Evolutionary conservation across 2,329 filamentous ascomycete genomes (phyloP).

Genomic region (Whalleya microplaca): DNA sequence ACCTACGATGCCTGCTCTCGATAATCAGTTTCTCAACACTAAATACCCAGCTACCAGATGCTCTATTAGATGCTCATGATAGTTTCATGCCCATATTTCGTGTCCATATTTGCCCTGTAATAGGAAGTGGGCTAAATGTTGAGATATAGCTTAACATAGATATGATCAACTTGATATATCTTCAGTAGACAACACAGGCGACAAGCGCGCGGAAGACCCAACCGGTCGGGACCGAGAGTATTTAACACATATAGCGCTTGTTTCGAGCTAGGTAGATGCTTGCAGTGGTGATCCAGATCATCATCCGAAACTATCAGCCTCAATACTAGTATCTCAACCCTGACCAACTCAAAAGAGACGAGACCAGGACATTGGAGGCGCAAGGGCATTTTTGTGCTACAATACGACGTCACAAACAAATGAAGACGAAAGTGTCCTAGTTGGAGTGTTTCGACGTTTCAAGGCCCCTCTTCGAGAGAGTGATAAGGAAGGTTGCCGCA

Average conservation of each 20-base stretch:
- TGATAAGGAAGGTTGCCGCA: no score
- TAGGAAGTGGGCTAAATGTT: background rate
- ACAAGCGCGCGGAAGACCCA: background rate
- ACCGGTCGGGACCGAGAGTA: background rate
- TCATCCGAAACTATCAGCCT: no score
- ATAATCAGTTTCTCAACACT: background rate
- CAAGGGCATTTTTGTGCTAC: no score
- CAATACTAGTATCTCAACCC: no score
- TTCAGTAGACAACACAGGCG: background rate
- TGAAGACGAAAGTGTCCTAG: background rate
- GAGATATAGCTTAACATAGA: background rate
- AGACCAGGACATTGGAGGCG: no score
- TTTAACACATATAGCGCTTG: background rate
- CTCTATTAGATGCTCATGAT: background rate
- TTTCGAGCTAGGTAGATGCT: background rate
- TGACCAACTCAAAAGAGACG: no score
- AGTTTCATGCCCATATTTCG: background rate
- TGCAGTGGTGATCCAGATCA: no score
- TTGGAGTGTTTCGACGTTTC: background rate
- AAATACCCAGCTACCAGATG: background rate
- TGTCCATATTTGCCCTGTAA: background rate
- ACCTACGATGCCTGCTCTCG: background rate
- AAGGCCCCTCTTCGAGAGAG: no score
- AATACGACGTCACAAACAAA: background rate
- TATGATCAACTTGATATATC: background rate